These are phyloP conservation scores for Cyberlindnera sargentensis DNA, from an alignment of 805 yeast genomes.

Conservation along the genomic window DNA sequence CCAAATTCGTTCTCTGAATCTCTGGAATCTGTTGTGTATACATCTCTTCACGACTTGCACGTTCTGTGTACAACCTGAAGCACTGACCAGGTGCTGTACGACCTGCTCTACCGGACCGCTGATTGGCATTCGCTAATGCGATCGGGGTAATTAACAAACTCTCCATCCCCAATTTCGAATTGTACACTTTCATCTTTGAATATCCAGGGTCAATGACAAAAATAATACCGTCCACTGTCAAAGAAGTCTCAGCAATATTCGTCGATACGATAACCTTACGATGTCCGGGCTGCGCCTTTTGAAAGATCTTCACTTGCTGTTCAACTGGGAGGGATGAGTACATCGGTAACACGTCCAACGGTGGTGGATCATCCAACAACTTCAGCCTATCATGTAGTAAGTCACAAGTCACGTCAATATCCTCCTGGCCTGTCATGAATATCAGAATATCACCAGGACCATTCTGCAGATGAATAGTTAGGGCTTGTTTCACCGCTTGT, in stretches of 20 bases:
- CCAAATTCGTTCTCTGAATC: conserved; percentile 80
- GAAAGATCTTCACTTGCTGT: conserved; percentile 81
- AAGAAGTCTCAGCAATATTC: conserved; percentile 94
- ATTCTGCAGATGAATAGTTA: conserved; percentile 80
- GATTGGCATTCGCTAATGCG: conserved; percentile 93
- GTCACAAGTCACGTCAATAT: conserved; percentile 86
- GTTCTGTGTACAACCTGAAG: conserved; percentile 78
- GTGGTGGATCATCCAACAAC: conserved; percentile 49
- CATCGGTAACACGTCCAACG: conserved; percentile 75
- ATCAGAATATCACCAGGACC: conserved; percentile 75
- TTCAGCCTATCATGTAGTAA: conserved; percentile 58
- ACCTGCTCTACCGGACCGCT: conserved; percentile 95
- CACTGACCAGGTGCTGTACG: conserved; percentile 96
- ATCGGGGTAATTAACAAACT: conserved; percentile 76
- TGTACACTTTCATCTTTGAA: conserved; percentile 84
- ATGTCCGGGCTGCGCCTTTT: conserved; percentile 78
- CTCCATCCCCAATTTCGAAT: conserved; percentile 88
- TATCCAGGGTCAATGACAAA: conserved; percentile 95
- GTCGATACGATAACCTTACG: conserved; percentile 92
- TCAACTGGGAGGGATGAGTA: conserved; percentile 91
- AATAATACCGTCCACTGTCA: conserved; percentile 89
- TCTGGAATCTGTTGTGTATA: conserved; percentile 80
- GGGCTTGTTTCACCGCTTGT: conserved; percentile 75
- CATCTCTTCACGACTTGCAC: conserved; percentile 74
- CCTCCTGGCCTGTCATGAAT: conserved; percentile 89